These are phyloP conservation scores for Ananas comosus DNA, from an alignment of 176 grass and related monocot genomes.

Conservation along the genomic window DNA sequence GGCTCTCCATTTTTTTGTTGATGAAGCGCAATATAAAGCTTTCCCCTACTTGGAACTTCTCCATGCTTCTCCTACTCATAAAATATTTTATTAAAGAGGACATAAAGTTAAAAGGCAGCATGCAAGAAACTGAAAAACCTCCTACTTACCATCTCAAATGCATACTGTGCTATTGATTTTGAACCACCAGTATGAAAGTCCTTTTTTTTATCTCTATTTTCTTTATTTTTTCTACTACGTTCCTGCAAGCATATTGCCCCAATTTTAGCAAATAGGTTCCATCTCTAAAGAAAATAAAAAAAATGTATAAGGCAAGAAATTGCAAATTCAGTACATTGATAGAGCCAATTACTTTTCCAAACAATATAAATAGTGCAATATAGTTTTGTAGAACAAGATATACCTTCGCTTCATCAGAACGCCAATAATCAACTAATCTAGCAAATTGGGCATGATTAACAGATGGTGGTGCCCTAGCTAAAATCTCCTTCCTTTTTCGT, in stretches of 20 bases:
- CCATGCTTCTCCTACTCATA: no score
- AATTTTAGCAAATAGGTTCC: background rate
- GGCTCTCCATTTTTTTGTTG: no score
- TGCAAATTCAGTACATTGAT: no score
- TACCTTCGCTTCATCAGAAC: background rate
- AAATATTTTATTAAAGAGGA: no score
- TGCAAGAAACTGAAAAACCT: background rate
- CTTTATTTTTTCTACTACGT: background rate
- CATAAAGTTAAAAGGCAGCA: background rate
- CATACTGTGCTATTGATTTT: background rate
- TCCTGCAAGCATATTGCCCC: background rate
- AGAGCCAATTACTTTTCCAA: no score
- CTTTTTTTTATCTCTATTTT: background rate
- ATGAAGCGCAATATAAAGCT: no score
- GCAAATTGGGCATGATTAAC: background rate
- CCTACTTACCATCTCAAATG: background rate
- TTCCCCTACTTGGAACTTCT: no score
- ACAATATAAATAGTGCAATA: no score
- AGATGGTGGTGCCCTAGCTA: background rate
- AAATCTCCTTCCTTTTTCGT: background rate
- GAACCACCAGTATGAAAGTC: background rate
- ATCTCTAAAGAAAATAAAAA: background rate
- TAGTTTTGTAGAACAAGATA: background rate
- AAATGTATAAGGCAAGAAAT: background rate
- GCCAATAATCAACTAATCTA: background rate